Evolutionary conservation across 2,329 filamentous ascomycete species (phyloP), one percentile per base, ranked within the genome.

Genomic region (Nannizziopsis arthrosporioides): DNA sequence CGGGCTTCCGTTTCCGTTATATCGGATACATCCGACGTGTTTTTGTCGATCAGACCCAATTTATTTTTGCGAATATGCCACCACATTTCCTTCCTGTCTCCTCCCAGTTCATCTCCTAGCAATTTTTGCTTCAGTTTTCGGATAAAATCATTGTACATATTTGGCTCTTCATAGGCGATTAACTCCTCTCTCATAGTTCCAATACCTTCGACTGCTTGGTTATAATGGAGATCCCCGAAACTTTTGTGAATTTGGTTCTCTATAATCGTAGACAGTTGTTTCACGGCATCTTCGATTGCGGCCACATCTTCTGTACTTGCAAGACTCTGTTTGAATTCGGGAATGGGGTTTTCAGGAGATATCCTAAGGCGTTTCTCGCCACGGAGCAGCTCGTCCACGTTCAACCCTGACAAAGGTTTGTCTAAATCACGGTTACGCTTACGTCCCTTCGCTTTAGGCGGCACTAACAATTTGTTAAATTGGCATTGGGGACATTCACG

Each of bases 401-500:
- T 85, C 36, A 98, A 80, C 15, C 89, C 89, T 0, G 90, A 96
- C 7, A 94, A 77, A 0, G 92, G 92, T 57, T 90, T 90, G 50
- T 83, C 76, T 0, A 75, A 68, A 27, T 93, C 81, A 55, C 78
- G 77, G 39, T 75, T 73, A 34, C 73, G 71, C 59, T 82, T 83
- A 52, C 80, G 82, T 32, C 84, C 82, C 63, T 86, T 87, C 36
- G 75, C 76, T 63, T 88, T 92, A 0, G 83, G 81, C 6, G 86
- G 85, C 0, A 94, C 87, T 82, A 56, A 53, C 37, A 39, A 15
- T 15, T 12, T 5, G 35, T 53, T 22, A 51, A 19, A 19, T 45
- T 34, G 5, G 11, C 11, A 37, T 30, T 27, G 18, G 35, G 3
- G 14, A 40, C 9, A 18, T 7, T 27, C 22, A 4, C 22, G 7